Percentiles rank a stretch among this genome's conserved stretches.
phyloP scores from a whole-genome alignment of 2,329 filamentous ascomycete species.

The Pseudocercospora macadamiae region DNA sequence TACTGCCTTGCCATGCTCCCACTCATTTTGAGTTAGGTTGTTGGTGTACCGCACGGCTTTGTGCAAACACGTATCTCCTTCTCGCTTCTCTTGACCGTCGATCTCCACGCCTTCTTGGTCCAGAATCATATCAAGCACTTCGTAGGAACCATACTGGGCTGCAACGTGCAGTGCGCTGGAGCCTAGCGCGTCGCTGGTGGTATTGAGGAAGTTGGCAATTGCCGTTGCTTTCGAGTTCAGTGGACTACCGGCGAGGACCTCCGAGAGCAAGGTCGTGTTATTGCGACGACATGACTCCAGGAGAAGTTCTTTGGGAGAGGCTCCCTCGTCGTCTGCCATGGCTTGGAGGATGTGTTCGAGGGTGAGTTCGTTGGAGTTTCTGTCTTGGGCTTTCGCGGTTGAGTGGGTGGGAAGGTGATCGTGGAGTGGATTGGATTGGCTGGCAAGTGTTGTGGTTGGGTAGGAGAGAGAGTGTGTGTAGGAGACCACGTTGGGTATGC shows the following conservation, averaged over 20 bases:
- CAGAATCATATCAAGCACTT: conserved; percentile 78
- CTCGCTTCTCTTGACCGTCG: conserved; percentile 71
- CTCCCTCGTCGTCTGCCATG: conserved; percentile 64
- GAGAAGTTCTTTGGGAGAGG: conserved; percentile 79
- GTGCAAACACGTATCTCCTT: conserved; percentile 80
- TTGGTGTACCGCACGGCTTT: conserved; percentile 78
- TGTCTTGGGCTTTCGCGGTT: not conserved
- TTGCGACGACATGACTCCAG: conserved; percentile 92
- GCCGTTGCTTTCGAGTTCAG: conserved; percentile 58
- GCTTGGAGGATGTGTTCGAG: conserved; percentile 8
- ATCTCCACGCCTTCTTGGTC: conserved; percentile 85
- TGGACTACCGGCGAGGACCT: conserved; percentile 63
- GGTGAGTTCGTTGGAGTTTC: not conserved
- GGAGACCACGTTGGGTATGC: not conserved
- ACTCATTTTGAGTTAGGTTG: conserved; percentile 64
- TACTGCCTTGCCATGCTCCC: conserved; percentile 66
- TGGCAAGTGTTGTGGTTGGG: not conserved
- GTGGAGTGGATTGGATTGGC: too few relatives aligned
- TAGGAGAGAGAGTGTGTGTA: not conserved
- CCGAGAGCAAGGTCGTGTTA: conserved; percentile 81
- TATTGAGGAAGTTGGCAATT: conserved; percentile 79
- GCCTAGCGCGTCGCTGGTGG: conserved; percentile 80
- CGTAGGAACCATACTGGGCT: conserved; percentile 81
- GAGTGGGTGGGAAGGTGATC: too few relatives aligned
- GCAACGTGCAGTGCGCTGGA: conserved; percentile 90